These are phyloP conservation scores for Carex parvula DNA, from an alignment of 176 grass and related monocot genomes.

Conservation along the genomic window DNA sequence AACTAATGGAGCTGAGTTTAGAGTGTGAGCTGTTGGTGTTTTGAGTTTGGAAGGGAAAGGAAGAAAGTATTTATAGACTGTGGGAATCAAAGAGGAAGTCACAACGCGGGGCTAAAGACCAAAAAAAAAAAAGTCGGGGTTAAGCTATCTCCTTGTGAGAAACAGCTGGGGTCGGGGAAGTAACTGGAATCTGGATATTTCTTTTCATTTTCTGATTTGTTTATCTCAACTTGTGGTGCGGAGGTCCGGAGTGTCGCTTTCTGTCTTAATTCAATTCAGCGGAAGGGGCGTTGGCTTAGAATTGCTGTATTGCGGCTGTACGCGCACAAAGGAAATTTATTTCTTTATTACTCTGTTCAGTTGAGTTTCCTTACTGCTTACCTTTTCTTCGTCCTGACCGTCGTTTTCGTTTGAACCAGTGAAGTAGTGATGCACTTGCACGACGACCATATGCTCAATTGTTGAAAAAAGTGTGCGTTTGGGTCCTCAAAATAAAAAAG, in stretches of 20 bases:
- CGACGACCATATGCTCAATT: too few species aligned
- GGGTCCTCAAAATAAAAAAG: too few species aligned
- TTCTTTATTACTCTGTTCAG: neutral
- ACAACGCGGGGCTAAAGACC: neutral
- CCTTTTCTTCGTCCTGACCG: neutral
- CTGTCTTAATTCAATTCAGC: neutral
- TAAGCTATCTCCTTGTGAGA: neutral
- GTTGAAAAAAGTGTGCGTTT: too few species aligned
- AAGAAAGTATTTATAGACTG: conserved; percentile 8
- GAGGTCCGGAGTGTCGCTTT: neutral
- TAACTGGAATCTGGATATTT: neutral
- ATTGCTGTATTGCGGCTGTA: neutral
- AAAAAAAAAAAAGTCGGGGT: neutral
- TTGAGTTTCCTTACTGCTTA: neutral
- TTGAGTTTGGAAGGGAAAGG: neutral
- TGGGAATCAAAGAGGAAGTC: neutral
- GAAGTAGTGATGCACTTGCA: neutral
- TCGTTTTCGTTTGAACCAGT: neutral
- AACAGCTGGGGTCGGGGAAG: conserved; percentile 6
- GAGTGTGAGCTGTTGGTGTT: neutral
- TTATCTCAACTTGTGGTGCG: neutral
- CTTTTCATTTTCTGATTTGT: neutral
- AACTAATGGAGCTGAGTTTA: neutral
- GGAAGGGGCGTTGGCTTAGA: neutral
- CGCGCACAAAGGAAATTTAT: neutral